Evolutionary conservation across 2,329 filamentous ascomycete genomes (phyloP).

Genomic region (Cercospora berteroae): DNA sequence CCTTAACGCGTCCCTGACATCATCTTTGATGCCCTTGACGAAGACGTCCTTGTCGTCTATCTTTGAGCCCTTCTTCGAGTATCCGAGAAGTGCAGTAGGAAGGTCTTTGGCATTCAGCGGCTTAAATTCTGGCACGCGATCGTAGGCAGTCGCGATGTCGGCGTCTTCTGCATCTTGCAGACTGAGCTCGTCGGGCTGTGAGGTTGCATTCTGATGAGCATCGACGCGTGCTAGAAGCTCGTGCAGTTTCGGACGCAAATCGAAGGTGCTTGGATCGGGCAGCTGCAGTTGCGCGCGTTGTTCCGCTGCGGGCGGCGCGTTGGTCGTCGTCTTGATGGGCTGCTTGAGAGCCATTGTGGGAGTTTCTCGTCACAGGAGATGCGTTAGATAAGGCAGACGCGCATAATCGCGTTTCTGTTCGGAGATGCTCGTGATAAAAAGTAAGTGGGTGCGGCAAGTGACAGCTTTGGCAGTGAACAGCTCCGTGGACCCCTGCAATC

Average conservation of each 20-base stretch:
- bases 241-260: constrained; percentile 79
- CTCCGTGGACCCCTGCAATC: constrained; percentile 3
- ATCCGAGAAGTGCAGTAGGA: constrained; percentile 65
- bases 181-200: constrained; percentile 5
- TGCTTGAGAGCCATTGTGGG: constrained; percentile 21
- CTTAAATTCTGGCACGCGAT: constrained; percentile 15
- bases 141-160: constrained; percentile 40
- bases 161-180: constrained; percentile 5
- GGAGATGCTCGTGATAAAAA: constrained; percentile 1
- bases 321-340: constrained; percentile 27
- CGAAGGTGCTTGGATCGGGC: constrained; percentile 78
- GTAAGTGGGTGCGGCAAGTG: background rate
- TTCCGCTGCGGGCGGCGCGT: constrained; percentile 16
- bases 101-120: constrained; percentile 71
- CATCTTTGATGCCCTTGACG: constrained; percentile 57
- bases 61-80: background rate
- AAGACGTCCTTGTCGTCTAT: constrained; percentile 49
- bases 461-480: background rate
- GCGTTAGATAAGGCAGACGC: background rate
- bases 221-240: constrained; percentile 70
- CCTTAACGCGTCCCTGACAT: constrained; percentile 68
- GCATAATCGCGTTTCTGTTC: background rate
- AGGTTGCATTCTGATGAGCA: constrained; percentile 16
- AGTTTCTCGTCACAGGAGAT: background rate
- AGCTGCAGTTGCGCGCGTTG: constrained; percentile 44